phyloP scores from a whole-genome alignment of 140 eudicot genomes.

The Cichorium intybus region DNA sequence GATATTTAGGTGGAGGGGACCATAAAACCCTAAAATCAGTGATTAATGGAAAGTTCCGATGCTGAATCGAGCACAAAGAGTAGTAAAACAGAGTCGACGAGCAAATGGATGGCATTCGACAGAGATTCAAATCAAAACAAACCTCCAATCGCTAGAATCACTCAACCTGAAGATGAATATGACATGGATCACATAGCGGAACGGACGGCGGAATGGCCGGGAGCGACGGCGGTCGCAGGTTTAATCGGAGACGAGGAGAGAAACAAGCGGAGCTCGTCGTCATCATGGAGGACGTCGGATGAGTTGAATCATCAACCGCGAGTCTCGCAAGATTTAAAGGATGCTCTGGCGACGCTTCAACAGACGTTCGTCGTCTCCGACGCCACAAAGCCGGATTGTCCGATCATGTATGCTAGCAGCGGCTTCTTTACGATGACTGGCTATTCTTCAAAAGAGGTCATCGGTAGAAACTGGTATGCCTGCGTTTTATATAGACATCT shows the following conservation, averaged over 20 bases:
- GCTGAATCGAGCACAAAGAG: slow-evolving; percentile 26
- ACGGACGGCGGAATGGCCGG: slow-evolving; percentile 33
- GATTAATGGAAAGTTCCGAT: slow-evolving; percentile 8
- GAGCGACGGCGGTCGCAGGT: slow-evolving; percentile 14
- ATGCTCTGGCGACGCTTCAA: slow-evolving; percentile 75
- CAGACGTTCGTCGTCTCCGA: slow-evolving; percentile 98
- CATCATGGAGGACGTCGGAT: slow-evolving; percentile 31
- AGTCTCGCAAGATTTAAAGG: slow-evolving; percentile 89
- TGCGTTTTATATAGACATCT: neutral
- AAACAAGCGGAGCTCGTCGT: slow-evolving; percentile 23
- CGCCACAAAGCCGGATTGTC: slow-evolving; percentile 92
- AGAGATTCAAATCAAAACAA: slow-evolving; percentile 17
- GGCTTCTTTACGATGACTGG: slow-evolving; percentile 97
- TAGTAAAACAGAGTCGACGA: neutral
- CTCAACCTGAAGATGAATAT: slow-evolving; percentile 14
- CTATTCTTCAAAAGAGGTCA: slow-evolving; percentile 78
- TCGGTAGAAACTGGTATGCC: slow-evolving; percentile 83
- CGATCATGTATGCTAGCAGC: slow-evolving; percentile 90
- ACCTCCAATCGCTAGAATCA: slow-evolving; percentile 30
- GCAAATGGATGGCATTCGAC: slow-evolving; percentile 38
- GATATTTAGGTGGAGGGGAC: slow-evolving; percentile 5
- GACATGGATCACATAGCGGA: slow-evolving; percentile 17
- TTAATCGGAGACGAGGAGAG: slow-evolving; percentile 29
- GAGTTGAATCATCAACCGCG: slow-evolving; percentile 49
- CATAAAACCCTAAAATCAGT: neutral